Percentiles rank a stretch among this genome's conserved stretches.
Evolutionary conservation across 2,329 filamentous ascomycete genomes (phyloP).

Genomic region (Trichoderma endophyticum): DNA sequence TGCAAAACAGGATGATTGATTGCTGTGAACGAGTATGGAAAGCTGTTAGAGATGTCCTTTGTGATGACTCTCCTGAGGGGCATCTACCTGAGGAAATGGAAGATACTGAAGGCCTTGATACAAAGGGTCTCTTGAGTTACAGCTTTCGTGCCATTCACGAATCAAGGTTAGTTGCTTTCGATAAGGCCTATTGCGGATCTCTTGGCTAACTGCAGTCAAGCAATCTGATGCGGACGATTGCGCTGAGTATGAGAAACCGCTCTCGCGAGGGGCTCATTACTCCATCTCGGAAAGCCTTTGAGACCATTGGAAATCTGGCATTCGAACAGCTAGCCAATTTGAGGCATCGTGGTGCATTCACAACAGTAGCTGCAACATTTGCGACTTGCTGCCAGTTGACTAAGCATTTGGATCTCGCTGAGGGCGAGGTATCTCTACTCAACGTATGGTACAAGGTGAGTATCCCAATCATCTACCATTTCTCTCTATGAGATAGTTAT

Average conservation of each 20-base stretch:
- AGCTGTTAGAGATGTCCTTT: constrained; percentile 73
- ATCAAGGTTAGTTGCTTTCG: constrained; percentile 60
- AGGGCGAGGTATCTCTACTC: constrained; percentile 47
- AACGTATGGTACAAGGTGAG: constrained; percentile 64
- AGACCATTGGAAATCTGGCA: constrained; percentile 66
- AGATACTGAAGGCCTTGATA: constrained; percentile 67
- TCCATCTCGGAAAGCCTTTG: constrained; percentile 55
- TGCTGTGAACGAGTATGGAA: constrained; percentile 71
- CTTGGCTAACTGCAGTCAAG: constrained; percentile 41
- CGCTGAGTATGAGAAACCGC: constrained; percentile 51
- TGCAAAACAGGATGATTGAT: constrained; percentile 56
- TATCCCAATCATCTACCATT: constrained; percentile 28
- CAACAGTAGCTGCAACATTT: constrained; percentile 87
- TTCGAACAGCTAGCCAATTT: constrained; percentile 81
- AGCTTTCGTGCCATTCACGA: constrained; percentile 95
- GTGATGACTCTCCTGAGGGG: constrained; percentile 92
- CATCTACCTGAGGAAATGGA: constrained; percentile 75
- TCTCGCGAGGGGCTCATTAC: constrained; percentile 43
- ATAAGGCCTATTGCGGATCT: not conserved
- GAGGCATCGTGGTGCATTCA: constrained; percentile 88
- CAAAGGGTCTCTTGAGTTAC: constrained; percentile 89
- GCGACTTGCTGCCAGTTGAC: constrained; percentile 69
- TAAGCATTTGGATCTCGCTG: constrained; percentile 42
- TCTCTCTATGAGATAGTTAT: not conserved
- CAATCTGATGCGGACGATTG: constrained; percentile 64